phyloP scores from a whole-genome alignment of 1,139 yeast genomes.

The Magnusiomyces magnusii region DNA sequence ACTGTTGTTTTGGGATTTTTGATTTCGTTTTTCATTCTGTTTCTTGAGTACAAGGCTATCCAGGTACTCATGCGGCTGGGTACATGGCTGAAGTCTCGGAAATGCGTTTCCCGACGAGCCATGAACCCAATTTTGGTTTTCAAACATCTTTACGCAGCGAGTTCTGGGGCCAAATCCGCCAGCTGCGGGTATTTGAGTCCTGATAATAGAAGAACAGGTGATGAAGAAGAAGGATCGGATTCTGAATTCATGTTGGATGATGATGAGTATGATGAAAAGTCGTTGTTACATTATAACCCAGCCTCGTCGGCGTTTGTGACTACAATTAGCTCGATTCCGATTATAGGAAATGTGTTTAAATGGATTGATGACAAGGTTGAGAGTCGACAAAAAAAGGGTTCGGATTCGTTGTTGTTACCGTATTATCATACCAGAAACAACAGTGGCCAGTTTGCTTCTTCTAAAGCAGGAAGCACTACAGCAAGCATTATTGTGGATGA shows the following conservation, averaged over 20 bases:
- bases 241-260: background rate
- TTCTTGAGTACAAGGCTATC: slow-evolving; percentile 56
- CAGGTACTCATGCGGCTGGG: slow-evolving; percentile 3
- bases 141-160: background rate
- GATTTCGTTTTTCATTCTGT: slow-evolving; percentile 49
- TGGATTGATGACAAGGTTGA: background rate
- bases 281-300: background rate
- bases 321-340: background rate
- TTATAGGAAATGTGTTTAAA: background rate
- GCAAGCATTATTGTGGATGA: too few relatives aligned
- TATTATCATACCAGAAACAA: background rate
- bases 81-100: background rate
- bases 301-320: background rate
- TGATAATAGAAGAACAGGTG: too few relatives aligned
- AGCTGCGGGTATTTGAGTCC: too few relatives aligned
- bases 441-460: too few relatives aligned
- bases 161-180: background rate
- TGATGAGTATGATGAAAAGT: background rate
- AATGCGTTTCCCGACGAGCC: background rate
- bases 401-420: background rate
- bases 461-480: too few relatives aligned
- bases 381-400: background rate
- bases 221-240: background rate
- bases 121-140: background rate
- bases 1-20: slow-evolving; percentile 63